Conservation (phyloP, 176 grass and related monocot genomes). For the Bolboschoenus planiculmis region DNA sequence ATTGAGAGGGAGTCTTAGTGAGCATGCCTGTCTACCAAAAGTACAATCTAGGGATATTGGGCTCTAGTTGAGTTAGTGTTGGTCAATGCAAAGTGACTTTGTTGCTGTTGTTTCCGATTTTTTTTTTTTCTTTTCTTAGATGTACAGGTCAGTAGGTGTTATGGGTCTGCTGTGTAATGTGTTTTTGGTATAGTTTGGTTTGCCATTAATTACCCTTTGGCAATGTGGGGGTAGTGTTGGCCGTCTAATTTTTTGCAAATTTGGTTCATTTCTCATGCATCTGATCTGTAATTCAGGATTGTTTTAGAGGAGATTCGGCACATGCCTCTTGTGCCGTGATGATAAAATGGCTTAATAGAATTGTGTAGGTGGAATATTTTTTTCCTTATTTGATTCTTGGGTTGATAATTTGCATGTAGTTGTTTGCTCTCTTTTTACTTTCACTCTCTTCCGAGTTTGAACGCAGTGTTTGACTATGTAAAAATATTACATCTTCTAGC, state of each 20-base stretch:
- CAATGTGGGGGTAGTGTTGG: conserved; percentile 36
- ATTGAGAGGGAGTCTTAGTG: conserved; percentile 85
- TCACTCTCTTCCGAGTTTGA: neutral
- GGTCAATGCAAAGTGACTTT: conserved; percentile 39
- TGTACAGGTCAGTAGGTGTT: conserved; percentile 49
- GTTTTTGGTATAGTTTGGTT: conserved; percentile 39
- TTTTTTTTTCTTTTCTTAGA: conserved; percentile 40
- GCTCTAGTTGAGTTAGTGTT: conserved; percentile 39
- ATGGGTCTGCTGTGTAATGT: conserved; percentile 18
- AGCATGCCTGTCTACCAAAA: conserved; percentile 49
- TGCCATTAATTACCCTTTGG: conserved; percentile 34
- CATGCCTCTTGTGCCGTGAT: conserved; percentile 29
- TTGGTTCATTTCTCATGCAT: conserved; percentile 49
- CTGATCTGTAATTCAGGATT: conserved; percentile 37
- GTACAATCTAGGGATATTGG: conserved; percentile 37
- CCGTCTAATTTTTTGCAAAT: conserved; percentile 35
- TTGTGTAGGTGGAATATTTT: neutral
- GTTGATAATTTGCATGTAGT: neutral
- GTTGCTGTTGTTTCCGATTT: conserved; percentile 16
- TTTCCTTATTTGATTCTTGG: neutral
- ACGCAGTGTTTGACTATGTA: neutral
- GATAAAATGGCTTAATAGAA: conserved; percentile 24
- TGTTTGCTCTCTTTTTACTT: neutral
- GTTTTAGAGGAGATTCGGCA: conserved; percentile 30
- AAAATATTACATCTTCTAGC: neutral